Evolutionary conservation across 768 basidiomycete genomes (phyloP).

Genomic region (Hygrocybe coccinea): DNA sequence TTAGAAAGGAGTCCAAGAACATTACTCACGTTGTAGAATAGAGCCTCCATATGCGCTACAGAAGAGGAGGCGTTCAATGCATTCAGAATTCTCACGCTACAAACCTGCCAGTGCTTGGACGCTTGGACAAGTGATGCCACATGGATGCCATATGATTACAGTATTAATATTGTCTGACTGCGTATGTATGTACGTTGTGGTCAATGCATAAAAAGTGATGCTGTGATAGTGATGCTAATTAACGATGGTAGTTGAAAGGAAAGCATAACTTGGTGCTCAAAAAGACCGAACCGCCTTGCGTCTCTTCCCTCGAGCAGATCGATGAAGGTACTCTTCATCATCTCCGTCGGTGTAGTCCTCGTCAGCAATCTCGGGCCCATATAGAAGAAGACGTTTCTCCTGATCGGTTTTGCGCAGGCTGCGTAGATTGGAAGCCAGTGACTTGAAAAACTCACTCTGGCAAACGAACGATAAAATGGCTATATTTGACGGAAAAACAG

Average conservation of each 20-base stretch:
- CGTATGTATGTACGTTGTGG: no score
- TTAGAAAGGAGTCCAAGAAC: conserved; percentile 2
- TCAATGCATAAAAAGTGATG: background rate
- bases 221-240: background rate
- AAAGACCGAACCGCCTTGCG: conserved; percentile 8
- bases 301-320: conserved; percentile 28
- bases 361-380: conserved; percentile 25
- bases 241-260: background rate
- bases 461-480: background rate
- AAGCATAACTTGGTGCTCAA: background rate
- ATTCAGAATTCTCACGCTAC: conserved; percentile 4
- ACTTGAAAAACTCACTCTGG: conserved; percentile 68
- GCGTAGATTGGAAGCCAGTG: conserved; percentile 52
- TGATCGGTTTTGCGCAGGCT: conserved; percentile 57
- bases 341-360: conserved; percentile 48
- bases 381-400: conserved; percentile 39
- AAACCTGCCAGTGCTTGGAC: no score
- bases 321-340: conserved; percentile 46
- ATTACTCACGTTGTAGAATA: conserved; percentile 75
- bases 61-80: no score
- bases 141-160: no score
- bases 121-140: no score
- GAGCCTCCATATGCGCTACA: conserved; percentile 85
- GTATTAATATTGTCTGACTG: no score
- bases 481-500: background rate